Base-by-base conservation (phyloP, 2,329 filamentous ascomycete species). In the Diaporthe citrichinensis region DNA sequence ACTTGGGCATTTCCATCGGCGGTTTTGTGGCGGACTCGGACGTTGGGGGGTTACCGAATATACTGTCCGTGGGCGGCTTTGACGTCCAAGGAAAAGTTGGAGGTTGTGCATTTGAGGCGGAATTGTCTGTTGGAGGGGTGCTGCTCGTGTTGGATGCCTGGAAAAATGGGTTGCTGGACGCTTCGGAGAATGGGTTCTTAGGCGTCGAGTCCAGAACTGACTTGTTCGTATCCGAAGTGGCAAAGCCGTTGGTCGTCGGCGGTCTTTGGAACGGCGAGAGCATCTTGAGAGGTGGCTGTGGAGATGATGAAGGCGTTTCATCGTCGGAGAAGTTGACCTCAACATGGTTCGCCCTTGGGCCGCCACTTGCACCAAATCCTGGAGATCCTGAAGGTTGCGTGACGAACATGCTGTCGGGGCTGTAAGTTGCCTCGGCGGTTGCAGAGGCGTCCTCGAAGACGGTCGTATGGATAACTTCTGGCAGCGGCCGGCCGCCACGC, bases 401-500 rank as follows among this genome's bases (percentile, higher is more conserved):
- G 49, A 81, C 80, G 65, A 81, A 83, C 15, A 81, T 78, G 51
- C 78, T 74, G 44, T 81, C 79, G 23, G 73, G 31, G n/a, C 74
- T 78, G 78, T 72, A 58, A 9, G 71, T 72, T 2, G 58, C 49
- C 9, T 72, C 71, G 8, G 76, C 61, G 20, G 73, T 46, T 17
- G 78, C 59, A 41, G 76, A 23, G 5, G 78, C 41, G 44, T 86
- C 83, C 77, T 88, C 87, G 68, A 84, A 90, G 15, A 92, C 83
- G 1, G 90, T 92, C 46, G 84, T 83, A 78, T 90, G 89, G 41
- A 93, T 90, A 31, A 91, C 84, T 36, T 89, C 84, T 3, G 90
- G 86, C 3, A 93, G 83, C 15, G 88, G 82, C 62, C 85, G 85
- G 15, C 83, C 82, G 8, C 87, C 87, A 36, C 92, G 89, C 81